phyloP scores from a whole-genome alignment of 1,139 yeast species.

The Zhuliangozyma parablackwelliae region DNA sequence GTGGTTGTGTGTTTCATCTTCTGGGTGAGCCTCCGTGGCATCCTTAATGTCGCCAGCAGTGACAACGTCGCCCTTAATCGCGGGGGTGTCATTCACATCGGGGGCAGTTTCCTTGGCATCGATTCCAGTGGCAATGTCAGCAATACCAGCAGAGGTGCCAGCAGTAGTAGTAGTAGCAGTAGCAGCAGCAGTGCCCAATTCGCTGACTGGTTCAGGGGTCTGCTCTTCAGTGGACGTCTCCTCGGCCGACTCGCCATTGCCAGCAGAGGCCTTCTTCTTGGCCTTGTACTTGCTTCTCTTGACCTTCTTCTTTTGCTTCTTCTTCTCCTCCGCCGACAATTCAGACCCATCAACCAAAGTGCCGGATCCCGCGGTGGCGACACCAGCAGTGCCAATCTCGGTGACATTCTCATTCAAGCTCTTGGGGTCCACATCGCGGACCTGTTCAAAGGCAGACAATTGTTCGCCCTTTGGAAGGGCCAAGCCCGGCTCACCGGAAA shows the following conservation, averaged over 20 bases:
- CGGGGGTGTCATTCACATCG: constrained; percentile 1
- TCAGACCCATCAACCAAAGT: constrained; percentile 10
- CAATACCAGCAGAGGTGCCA: constrained; percentile 6
- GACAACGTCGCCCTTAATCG: constrained; percentile 2
- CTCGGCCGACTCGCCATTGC: constrained; percentile 15
- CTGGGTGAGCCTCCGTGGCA: no score
- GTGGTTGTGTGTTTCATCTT: no score
- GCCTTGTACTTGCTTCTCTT: constrained; percentile 45
- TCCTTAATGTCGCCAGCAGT: constrained; percentile 4
- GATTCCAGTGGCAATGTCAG: constrained; percentile 1
- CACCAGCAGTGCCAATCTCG: constrained; percentile 8
- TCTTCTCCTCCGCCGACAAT: constrained; percentile 37
- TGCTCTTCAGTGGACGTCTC: constrained; percentile 13
- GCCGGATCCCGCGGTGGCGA: constrained; percentile 1
- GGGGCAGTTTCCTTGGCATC: constrained; percentile 1
- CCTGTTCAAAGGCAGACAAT: constrained; percentile 34
- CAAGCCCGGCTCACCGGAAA: constrained; percentile 56
- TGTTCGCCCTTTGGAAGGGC: constrained; percentile 37
- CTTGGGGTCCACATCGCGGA: constrained; percentile 42
- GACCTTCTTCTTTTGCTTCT: constrained; percentile 46
- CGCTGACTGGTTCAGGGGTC: constrained; percentile 18
- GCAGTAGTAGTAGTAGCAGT: constrained; percentile 9
- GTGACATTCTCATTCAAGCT: constrained; percentile 31
- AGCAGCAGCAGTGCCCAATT: constrained; percentile 11
- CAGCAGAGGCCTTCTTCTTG: constrained; percentile 43